Conservation (phyloP, 2,329 filamentous ascomycete genomes). For the Fusarium sp. region DNA sequence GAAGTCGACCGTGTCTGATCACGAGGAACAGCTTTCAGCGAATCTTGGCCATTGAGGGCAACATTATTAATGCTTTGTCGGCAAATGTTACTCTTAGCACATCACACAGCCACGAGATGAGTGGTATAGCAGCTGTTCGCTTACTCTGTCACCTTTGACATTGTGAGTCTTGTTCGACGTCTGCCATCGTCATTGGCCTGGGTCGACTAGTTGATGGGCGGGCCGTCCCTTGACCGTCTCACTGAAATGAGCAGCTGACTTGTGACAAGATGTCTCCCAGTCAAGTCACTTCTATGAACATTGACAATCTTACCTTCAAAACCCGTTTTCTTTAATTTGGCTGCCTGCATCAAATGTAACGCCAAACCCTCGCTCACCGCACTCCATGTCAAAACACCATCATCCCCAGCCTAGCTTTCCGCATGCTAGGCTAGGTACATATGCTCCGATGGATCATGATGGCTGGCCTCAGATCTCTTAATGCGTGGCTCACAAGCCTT, state of each 20-base stretch:
- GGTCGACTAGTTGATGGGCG: constrained; percentile 33
- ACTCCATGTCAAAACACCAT: constrained; percentile 17
- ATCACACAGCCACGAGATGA: constrained; percentile 5
- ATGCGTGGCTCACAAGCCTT: constrained; percentile 36
- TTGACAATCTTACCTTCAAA: background rate
- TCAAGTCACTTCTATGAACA: background rate
- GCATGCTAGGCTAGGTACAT: background rate
- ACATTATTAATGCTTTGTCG: background rate
- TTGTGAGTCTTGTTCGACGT: constrained; percentile 2
- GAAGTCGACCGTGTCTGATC: constrained; percentile 9
- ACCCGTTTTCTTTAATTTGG: background rate
- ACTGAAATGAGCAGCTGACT: constrained; percentile 31
- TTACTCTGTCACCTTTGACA: constrained; percentile 2
- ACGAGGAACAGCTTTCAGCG: constrained; percentile 1
- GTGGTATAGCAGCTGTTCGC: constrained; percentile 1
- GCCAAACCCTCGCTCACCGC: constrained; percentile 11
- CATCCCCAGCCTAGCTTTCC: constrained; percentile 3
- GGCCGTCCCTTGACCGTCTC: constrained; percentile 42
- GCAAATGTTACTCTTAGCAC: constrained; percentile 9
- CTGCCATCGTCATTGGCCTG: constrained; percentile 19
- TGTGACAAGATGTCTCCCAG: constrained; percentile 3
- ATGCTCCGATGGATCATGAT: constrained; percentile 30
- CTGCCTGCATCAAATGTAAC: constrained; percentile 23
- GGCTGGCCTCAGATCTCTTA: constrained; percentile 39
- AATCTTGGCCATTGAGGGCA: background rate